These are phyloP conservation scores for Coemansia asiatica DNA, from an alignment of 192 early-diverging fungal species.

Conservation along the genomic window DNA sequence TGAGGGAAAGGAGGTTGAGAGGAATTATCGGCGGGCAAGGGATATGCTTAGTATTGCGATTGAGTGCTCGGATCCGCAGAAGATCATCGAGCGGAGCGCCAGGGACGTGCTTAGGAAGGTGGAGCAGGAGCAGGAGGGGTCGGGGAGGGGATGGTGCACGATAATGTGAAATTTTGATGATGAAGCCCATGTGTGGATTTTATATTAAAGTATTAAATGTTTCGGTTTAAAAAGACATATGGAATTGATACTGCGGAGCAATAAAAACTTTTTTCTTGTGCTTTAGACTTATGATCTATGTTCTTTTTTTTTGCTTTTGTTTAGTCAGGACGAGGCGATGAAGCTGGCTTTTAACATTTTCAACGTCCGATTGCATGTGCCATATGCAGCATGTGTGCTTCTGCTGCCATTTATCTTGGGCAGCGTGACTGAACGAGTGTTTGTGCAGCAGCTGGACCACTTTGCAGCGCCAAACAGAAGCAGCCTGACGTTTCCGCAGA, in stretches of 20 bases:
- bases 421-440: constrained; percentile 5
- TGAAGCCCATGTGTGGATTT: neutral
- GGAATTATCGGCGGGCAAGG: constrained; percentile 12
- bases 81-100: constrained; percentile 7
- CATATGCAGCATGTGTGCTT: neutral
- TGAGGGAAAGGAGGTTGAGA: constrained; percentile 18
- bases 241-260: no score
- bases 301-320: no score
- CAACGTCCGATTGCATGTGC: neutral
- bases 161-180: constrained; percentile 15
- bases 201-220: no score
- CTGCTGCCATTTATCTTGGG: neutral
- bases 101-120: constrained; percentile 15
- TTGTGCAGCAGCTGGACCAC: constrained; percentile 54
- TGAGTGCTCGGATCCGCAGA: constrained; percentile 16
- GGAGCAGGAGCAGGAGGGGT: constrained; percentile 3
- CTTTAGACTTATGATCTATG: no score
- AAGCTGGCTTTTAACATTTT: neutral
- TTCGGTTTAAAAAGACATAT: no score
- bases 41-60: constrained; percentile 18
- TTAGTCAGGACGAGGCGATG: no score
- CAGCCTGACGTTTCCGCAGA: constrained; percentile 32
- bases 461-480: constrained; percentile 12
- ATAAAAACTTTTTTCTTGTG: no score
- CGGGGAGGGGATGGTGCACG: constrained; percentile 7